Base-by-base conservation (phyloP, 169 alveolate genomes). In the Neospora caninum region DNA sequence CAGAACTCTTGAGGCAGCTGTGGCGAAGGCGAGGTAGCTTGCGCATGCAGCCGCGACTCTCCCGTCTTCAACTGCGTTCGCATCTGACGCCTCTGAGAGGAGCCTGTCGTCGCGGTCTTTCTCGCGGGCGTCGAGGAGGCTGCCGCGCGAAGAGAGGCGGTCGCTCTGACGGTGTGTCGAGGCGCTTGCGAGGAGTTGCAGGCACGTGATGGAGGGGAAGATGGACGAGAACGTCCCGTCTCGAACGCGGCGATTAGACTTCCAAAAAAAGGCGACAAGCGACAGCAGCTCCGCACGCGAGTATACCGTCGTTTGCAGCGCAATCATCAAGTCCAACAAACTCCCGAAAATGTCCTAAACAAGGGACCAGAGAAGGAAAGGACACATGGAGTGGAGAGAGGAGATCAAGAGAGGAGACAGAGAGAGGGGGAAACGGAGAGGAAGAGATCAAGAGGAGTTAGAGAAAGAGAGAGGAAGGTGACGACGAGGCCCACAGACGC, bases 331-430 rank as follows among this genome's bases (percentile, higher is more conserved):
- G 41, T 42, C 41, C 67, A 82, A 36, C 27, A 82, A 34, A 41
- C 38, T 82, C 38, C 39, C 67, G 89, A 82, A 82, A 36, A 82
- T 31, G 39, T 82, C 89, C 89, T 82, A 36, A 38, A 73, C 9
- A 53, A 53, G 64, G 27, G 64, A 53, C 7, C 27, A 53, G 73
- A 64, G 34, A 27, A 64, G n/a, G 73, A 7, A 64, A 64, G 34
- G 7, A 64, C 34, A 53, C 64, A 18, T 53, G 80, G 27, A 22
- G 80, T 69, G 27, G 41, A 18, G 70, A 16, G 70, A 58, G 70
- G 70, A 58, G 80, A 69, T 20, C 10, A 2, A 69, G 6, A 25
- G 9, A 6, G 38, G 80, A 69, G 10, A 69, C 18, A 20, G 38
- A 69, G 18, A 69, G 29, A 69, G 29, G 38, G 41, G 18, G 41